A percentile compares a stretch with the other conserved stretches of the same genome.
Conservation (phyloP, 1,139 yeast species). For the Yamadazyma kanchanaburiensis region DNA sequence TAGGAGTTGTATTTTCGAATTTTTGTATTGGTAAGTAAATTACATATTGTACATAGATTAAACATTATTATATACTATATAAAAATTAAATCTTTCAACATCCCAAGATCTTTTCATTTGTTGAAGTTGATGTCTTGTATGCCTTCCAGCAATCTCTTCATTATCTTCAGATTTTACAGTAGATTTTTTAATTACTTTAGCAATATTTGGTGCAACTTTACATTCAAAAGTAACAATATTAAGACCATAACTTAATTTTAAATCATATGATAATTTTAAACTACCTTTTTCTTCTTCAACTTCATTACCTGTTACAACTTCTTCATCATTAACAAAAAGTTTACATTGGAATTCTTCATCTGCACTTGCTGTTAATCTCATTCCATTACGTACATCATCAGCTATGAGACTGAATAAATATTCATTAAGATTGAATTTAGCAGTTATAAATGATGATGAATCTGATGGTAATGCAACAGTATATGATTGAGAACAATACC, state of each 20-base stretch:
- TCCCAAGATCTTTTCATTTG: constrained; percentile 49
- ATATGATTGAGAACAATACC: constrained; percentile 40
- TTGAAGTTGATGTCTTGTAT: constrained; percentile 47
- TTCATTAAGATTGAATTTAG: constrained; percentile 43
- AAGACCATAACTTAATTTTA: constrained; percentile 48
- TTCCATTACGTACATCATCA: constrained; percentile 31
- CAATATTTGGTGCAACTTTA: constrained; percentile 38
- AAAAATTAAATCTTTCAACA: constrained; percentile 41
- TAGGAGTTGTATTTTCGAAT: constrained; percentile 86
- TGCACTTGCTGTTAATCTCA: constrained; percentile 23
- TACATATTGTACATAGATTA: neutral
- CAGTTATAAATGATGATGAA: constrained; percentile 40
- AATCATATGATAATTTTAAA: constrained; percentile 43
- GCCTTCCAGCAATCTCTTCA: constrained; percentile 36
- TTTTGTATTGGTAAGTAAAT: constrained; percentile 87
- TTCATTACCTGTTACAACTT: constrained; percentile 37
- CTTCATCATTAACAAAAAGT: constrained; percentile 49
- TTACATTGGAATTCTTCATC: constrained; percentile 44
- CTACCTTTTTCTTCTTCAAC: constrained; percentile 23
- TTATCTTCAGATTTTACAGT: constrained; percentile 19
- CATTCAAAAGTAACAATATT: constrained; percentile 47
- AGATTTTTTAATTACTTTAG: constrained; percentile 29
- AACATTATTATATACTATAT: constrained; percentile 9
- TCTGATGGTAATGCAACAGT: constrained; percentile 44
- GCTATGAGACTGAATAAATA: constrained; percentile 33